Evolutionary conservation across 1,139 yeast species (phyloP).

Genomic region (Yamadazyma epiphylla): DNA sequence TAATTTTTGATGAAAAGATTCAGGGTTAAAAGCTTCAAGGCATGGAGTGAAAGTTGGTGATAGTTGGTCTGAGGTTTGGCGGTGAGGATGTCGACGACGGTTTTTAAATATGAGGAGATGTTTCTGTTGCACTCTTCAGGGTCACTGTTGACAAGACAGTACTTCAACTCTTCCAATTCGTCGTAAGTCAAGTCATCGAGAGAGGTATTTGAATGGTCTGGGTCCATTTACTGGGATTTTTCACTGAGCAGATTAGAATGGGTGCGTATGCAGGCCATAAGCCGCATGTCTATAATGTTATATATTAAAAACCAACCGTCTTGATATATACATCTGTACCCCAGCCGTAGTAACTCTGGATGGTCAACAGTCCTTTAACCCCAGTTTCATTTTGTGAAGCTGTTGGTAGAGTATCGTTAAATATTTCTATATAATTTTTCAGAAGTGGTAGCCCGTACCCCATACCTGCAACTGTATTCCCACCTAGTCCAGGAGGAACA

Average conservation of each 20-base stretch:
- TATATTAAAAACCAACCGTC: conserved; percentile 12
- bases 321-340: conserved; percentile 57
- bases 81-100: conserved; percentile 26
- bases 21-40: conserved; percentile 35
- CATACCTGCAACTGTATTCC: conserved; percentile 86
- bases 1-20: conserved; percentile 38
- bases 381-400: conserved; percentile 2
- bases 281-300: too few relatives aligned
- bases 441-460: conserved; percentile 93
- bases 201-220: too few relatives aligned
- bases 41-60: conserved; percentile 31
- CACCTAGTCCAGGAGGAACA: conserved; percentile 68
- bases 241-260: too few relatives aligned
- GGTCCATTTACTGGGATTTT: too few relatives aligned
- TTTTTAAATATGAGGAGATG: conserved; percentile 32
- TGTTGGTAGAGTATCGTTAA: conserved; percentile 30
- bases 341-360: conserved; percentile 81
- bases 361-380: conserved; percentile 61
- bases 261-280: too few relatives aligned
- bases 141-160: conserved; percentile 35
- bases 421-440: conserved; percentile 47
- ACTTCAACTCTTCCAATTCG: conserved; percentile 15
- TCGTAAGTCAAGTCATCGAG: conserved; percentile 2
- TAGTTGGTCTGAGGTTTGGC: conserved; percentile 16
- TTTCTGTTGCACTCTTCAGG: conserved; percentile 39